phyloP scores from a whole-genome alignment of 148 eudicot genomes.

The Chenopodium quinoa region DNA sequence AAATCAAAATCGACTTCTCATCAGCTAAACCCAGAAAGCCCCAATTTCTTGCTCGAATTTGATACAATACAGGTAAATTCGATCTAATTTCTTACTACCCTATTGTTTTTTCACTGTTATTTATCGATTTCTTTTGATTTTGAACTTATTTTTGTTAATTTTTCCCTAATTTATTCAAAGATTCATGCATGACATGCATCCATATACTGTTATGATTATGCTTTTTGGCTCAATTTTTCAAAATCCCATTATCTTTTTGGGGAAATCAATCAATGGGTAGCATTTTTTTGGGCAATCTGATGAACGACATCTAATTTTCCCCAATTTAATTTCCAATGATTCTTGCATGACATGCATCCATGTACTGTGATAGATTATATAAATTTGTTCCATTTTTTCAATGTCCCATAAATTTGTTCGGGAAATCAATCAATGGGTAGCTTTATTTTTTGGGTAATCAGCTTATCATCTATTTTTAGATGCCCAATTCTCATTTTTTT shows the following conservation, averaged over 20 bases:
- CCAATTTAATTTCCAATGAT: neutral
- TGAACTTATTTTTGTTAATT: too few species aligned
- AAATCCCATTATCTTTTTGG: too few species aligned
- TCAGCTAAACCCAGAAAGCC: neutral
- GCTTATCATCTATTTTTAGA: too few species aligned
- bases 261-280: too few species aligned
- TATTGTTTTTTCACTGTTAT: too few species aligned
- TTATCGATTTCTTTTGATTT: neutral
- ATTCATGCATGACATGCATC: too few species aligned
- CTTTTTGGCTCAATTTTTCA: too few species aligned
- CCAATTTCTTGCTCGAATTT: neutral
- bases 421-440: neutral
- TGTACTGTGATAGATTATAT: neutral
- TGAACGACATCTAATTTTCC: neutral
- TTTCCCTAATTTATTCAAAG: neutral
- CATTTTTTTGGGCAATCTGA: too few species aligned
- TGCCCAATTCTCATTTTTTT: neutral
- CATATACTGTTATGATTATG: neutral
- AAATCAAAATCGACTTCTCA: neutral
- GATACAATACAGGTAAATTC: slow-evolving; percentile 6
- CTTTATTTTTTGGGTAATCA: neutral
- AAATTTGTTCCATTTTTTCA: neutral
- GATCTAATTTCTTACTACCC: neutral
- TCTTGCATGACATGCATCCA: neutral
- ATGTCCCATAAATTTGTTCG: neutral